These are phyloP conservation scores for Oryza coarctata DNA, from an alignment of 176 grass and related monocot species.

Conservation along the genomic window DNA sequence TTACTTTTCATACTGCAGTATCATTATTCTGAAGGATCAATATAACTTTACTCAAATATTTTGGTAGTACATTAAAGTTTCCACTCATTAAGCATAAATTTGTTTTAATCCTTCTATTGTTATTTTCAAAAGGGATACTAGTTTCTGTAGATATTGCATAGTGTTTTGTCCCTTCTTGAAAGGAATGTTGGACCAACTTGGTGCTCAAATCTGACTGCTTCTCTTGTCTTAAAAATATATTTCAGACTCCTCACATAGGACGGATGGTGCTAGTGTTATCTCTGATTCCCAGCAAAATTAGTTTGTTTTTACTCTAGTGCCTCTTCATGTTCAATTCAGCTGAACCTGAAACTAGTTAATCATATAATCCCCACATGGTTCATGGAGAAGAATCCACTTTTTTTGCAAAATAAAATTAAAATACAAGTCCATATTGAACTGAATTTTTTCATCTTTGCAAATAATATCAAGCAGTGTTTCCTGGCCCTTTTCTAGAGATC, in stretches of 20 bases:
- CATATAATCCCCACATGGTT: neutral
- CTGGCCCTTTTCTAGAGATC: constrained; percentile 29
- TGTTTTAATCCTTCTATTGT: neutral
- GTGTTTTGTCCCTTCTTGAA: neutral
- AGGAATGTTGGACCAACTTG: neutral
- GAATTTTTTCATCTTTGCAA: neutral
- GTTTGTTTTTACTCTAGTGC: neutral
- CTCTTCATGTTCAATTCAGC: neutral
- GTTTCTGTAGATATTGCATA: neutral
- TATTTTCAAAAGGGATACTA: neutral
- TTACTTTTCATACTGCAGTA: neutral
- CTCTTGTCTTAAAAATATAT: neutral
- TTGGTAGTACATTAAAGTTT: neutral
- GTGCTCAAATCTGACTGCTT: neutral
- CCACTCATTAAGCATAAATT: constrained; percentile 7
- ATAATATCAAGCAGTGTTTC: neutral
- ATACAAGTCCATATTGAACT: neutral
- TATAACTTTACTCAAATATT: neutral
- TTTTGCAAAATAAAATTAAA: neutral
- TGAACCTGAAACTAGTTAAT: neutral
- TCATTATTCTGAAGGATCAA: neutral
- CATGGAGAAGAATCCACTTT: neutral
- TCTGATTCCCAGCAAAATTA: neutral
- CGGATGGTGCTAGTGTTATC: neutral
- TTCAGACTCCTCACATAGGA: constrained; percentile 17